A percentile compares a stretch with the other conserved stretches of the same genome.
Evolutionary conservation across 306 rosid genomes (phyloP).

Genomic region (Casuarina equisetifolia): DNA sequence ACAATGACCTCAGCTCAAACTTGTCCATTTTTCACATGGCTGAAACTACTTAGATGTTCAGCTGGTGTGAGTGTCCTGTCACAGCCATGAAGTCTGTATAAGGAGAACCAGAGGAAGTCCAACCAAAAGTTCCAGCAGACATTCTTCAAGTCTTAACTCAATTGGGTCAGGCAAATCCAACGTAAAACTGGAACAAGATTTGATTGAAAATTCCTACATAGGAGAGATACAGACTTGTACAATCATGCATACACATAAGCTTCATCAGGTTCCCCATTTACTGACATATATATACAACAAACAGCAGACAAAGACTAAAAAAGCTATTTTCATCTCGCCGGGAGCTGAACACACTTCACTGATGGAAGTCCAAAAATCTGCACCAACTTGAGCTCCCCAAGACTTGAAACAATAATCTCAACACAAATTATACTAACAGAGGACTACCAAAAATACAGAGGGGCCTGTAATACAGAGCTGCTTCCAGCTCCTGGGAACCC

Average conservation of each 20-base stretch:
- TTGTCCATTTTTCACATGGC: slow-evolving; percentile 41
- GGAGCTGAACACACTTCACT: slow-evolving; percentile 20
- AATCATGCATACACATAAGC: slow-evolving; percentile 14
- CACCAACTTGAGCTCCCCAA: slow-evolving; percentile 40
- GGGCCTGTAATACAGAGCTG: slow-evolving; percentile 40
- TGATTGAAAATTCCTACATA: background rate
- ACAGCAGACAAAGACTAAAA: slow-evolving; percentile 15
- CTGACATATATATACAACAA: slow-evolving; percentile 30
- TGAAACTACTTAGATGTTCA: background rate
- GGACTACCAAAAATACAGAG: slow-evolving; percentile 1
- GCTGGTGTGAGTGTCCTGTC: background rate
- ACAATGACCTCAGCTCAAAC: background rate
- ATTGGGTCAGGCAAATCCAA: background rate
- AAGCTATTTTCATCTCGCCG: slow-evolving; percentile 23
- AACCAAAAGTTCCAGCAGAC: background rate
- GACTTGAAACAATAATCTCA: slow-evolving; percentile 21
- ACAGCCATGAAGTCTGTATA: background rate
- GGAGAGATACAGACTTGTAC: background rate
- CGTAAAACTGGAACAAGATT: background rate
- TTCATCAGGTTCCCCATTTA: slow-evolving; percentile 31
- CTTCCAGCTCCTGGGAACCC: slow-evolving; percentile 46
- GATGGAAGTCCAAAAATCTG: slow-evolving; percentile 24
- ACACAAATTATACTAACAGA: slow-evolving; percentile 36
- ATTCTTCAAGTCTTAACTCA: background rate
- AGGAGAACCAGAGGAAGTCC: background rate